Percentiles rank a stretch among this genome's conserved stretches.
phyloP scores from a whole-genome alignment of 805 yeast species.

The Lachancea waltii region DNA sequence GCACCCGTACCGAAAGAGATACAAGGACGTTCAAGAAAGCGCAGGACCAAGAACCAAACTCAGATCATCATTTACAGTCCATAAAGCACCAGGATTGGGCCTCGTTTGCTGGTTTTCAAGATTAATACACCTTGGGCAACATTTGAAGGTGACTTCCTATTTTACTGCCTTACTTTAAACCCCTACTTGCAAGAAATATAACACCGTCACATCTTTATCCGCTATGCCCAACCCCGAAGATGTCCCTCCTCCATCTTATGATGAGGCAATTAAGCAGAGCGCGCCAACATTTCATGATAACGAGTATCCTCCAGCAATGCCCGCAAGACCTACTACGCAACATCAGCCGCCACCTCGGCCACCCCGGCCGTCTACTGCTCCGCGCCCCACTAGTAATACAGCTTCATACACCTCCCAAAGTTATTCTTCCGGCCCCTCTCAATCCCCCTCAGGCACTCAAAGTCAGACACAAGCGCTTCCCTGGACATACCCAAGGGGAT shows the following conservation, averaged over 20 bases:
- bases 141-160: no score
- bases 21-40: no score
- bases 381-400: background rate
- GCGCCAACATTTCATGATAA: slow-evolving; percentile 5
- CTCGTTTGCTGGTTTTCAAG: no score
- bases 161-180: no score
- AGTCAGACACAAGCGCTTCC: slow-evolving; percentile 36
- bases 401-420: background rate
- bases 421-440: background rate
- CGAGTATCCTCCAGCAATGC: background rate
- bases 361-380: slow-evolving; percentile 1
- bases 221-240: background rate
- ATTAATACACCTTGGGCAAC: no score
- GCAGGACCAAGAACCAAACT: no score
- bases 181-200: no score
- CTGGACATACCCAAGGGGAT: slow-evolving; percentile 59
- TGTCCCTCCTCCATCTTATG: slow-evolving; percentile 13
- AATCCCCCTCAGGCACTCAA: background rate
- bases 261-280: slow-evolving; percentile 1
- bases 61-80: no score
- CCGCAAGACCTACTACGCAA: background rate
- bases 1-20: no score
- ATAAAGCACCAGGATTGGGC: no score
- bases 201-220: no score
- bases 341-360: slow-evolving; percentile 1